Conservation (phyloP, 768 basidiomycete species). For the Xerocomus potaroensis region DNA sequence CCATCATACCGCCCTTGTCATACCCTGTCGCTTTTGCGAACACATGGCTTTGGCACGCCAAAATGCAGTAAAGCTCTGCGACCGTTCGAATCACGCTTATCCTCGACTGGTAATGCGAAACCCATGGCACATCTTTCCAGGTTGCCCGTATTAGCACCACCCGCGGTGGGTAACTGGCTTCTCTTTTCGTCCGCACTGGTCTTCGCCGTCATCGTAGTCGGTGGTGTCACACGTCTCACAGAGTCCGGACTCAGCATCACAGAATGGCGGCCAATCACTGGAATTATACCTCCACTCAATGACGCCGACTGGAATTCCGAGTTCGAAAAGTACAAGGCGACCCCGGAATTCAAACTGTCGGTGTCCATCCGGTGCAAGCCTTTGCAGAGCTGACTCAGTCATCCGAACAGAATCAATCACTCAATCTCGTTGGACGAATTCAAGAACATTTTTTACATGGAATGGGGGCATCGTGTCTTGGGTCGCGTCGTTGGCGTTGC, state of each 20-base stretch:
- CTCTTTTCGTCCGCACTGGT: slow-evolving; percentile 80
- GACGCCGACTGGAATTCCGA: slow-evolving; percentile 77
- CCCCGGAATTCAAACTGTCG: slow-evolving; percentile 94
- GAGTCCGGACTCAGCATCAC: slow-evolving; percentile 98
- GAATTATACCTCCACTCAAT: slow-evolving; percentile 78
- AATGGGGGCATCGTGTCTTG: slow-evolving; percentile 93
- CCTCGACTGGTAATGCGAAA: slow-evolving; percentile 34
- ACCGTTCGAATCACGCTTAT: slow-evolving; percentile 33
- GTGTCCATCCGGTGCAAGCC: slow-evolving; percentile 23
- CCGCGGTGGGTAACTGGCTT: slow-evolving; percentile 80
- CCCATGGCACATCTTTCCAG: slow-evolving; percentile 19
- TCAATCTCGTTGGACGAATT: slow-evolving; percentile 86
- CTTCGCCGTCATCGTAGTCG: slow-evolving; percentile 90
- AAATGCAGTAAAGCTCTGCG: slow-evolving; percentile 7
- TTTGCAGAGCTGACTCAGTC: neutral
- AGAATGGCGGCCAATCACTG: slow-evolving; percentile 94
- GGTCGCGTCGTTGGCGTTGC: slow-evolving; percentile 81
- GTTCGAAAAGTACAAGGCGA: slow-evolving; percentile 90
- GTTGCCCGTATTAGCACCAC: slow-evolving; percentile 59
- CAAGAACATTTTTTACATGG: slow-evolving; percentile 97
- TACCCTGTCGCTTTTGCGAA: slow-evolving; percentile 5
- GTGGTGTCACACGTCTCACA: slow-evolving; percentile 93
- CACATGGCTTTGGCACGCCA: neutral
- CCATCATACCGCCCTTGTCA: slow-evolving; percentile 1
- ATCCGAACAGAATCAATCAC: slow-evolving; percentile 68